Evolutionary conservation across 176 grass and related monocot genomes (phyloP).

Genomic region (Calamus simplicifolius): DNA sequence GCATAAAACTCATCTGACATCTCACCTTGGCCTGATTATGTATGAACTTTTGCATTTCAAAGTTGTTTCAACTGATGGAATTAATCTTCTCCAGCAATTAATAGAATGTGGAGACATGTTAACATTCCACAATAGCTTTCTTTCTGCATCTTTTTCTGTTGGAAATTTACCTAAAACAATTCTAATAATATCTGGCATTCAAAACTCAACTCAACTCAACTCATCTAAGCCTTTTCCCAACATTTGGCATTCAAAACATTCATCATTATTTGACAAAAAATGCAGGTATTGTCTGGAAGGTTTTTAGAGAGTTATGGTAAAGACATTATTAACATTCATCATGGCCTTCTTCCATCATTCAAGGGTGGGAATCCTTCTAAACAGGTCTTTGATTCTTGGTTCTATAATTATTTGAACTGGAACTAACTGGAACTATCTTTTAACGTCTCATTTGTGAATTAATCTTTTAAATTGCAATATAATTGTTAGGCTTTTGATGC

Average conservation of each 20-base stretch:
- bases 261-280: not conserved
- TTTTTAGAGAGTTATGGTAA: conserved; percentile 79
- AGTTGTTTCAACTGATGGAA: no score
- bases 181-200: not conserved
- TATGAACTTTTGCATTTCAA: no score
- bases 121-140: no score
- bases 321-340: conserved; percentile 96
- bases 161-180: not conserved
- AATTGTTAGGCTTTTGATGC: conserved; percentile 78
- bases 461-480: conserved; percentile 10
- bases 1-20: no score
- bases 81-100: no score
- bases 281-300: conserved; percentile 57
- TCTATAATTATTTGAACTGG: not conserved
- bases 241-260: conserved; percentile 11
- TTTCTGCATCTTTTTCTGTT: not conserved
- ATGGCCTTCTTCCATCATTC: conserved; percentile 97
- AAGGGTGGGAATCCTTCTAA: conserved; percentile 83
- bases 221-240: no score
- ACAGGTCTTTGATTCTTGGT: conserved; percentile 40
- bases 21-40: no score
- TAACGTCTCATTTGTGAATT: not conserved
- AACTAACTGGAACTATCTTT: no score
- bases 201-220: no score
- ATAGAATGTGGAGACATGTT: no score